Percentiles rank a stretch among this genome's conserved stretches.
phyloP scores from a whole-genome alignment of 2,329 filamentous ascomycete species.

The Fusarium protoensiforme region DNA sequence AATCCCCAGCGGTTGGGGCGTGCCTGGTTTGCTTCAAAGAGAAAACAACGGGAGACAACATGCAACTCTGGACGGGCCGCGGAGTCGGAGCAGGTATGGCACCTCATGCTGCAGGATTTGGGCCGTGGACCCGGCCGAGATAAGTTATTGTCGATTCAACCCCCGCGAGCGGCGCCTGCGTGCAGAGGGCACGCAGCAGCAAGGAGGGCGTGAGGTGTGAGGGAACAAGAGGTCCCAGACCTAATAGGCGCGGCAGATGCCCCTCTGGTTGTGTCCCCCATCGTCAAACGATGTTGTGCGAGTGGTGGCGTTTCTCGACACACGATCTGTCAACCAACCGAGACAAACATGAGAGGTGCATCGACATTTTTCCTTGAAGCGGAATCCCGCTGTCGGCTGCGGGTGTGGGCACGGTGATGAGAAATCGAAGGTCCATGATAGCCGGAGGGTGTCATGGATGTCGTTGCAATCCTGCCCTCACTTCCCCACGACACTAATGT shows the following conservation, averaged over 20 bases:
- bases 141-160: constrained; percentile 27
- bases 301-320: neutral
- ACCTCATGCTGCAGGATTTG: constrained; percentile 13
- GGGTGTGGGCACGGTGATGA: neutral
- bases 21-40: neutral
- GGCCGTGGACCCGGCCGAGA: constrained; percentile 26
- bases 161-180: constrained; percentile 22
- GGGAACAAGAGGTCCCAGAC: neutral
- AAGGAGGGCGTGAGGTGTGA: constrained; percentile 17
- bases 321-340: neutral
- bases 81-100: constrained; percentile 27
- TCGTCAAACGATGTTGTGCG: neutral
- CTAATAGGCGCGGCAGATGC: constrained; percentile 2
- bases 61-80: constrained; percentile 5
- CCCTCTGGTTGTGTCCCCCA: neutral
- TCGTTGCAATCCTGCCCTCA: constrained; percentile 10
- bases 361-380: neutral
- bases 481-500: constrained; percentile 29
- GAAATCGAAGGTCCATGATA: constrained; percentile 6
- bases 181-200: constrained; percentile 13
- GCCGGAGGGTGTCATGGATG: constrained; percentile 14
- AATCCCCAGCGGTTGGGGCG: neutral
- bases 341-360: neutral
- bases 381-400: neutral
- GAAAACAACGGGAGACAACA: constrained; percentile 31